Base-by-base conservation (phyloP, 2,329 filamentous ascomycete species). In the Ceratocystis huliohia region DNA sequence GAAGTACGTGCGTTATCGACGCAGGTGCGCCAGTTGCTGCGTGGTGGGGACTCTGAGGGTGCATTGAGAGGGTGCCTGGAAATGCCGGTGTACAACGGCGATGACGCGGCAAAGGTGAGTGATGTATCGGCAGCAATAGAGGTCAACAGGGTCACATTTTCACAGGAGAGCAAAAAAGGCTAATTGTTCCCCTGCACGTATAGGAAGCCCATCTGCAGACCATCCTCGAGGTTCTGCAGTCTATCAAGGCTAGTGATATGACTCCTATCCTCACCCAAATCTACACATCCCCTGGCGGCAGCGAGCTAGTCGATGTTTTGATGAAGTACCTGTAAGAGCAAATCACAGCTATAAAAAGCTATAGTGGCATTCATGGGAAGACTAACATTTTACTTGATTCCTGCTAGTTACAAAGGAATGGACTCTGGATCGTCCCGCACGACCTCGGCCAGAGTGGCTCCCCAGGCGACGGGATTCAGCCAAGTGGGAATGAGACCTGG, bases 201-300 rank as follows among this genome's bases (percentile, higher is more conserved):
- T 76, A 96, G 87, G 91, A 96, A 70, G 81, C 91, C 37, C 91
- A 97, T 75, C 80, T 96, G 70, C 85, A 89, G 71, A 93, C 89
- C 22, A 88, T 99, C 50, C 85, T 91, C 69, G 94, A 99, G 78
- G 92, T 97, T 67, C 81, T 99, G 70, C 92, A 96, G 77, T 94
- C 91, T 22, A 97, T 97, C 78, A 92, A 96, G 75, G 91, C 94
- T 73, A 89, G 89, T 72, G 94, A 99, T 72, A 97, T 97, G 89
- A 91, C 87, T 70, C 88, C 90, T 15, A 85, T 97, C 73, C 80
- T 99, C 71, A 85, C 87, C 77, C 84, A 86, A 67, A 88, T 97
- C 73, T 91, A 94, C 78, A 80, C 79, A 68, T 85, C 87, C 10
- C 84, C 88, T 63, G 89, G 89, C 69, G 94, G 94, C 33, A 85